A percentile compares a stretch with the other conserved stretches of the same genome.
Evolutionary conservation across 164 flowering plant genomes (phyloP).

Genomic region (Chloranthus sessilifolius): DNA sequence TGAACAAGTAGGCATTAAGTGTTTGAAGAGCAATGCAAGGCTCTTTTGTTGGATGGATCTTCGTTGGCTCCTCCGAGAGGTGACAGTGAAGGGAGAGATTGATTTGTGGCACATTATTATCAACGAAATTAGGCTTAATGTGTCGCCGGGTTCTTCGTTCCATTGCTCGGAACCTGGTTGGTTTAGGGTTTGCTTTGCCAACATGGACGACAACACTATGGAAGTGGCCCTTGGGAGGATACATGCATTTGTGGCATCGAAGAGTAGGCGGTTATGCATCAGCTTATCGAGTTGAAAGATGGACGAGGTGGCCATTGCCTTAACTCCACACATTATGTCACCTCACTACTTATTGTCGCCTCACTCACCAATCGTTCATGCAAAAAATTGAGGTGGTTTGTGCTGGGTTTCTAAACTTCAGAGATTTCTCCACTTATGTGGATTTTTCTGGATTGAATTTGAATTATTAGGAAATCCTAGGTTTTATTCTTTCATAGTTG

Average conservation of each 20-base stretch:
- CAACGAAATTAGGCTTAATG: conserved; percentile 66
- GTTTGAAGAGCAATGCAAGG: conserved; percentile 63
- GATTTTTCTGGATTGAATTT: no score
- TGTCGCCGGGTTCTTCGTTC: conserved; percentile 78
- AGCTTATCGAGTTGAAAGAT: conserved; percentile 32
- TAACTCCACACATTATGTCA: conserved; percentile 7
- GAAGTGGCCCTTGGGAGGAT: conserved; percentile 50
- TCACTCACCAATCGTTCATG: conserved; percentile 1
- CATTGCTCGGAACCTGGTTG: conserved; percentile 82
- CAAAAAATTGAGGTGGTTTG: no score
- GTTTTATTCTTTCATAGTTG: no score
- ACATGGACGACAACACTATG: conserved; percentile 17
- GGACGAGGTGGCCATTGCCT: conserved; percentile 34
- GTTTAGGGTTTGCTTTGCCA: conserved; percentile 29
- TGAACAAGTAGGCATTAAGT: conserved; percentile 29
- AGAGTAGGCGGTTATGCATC: no score
- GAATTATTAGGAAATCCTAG: no score
- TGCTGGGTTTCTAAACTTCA: no score
- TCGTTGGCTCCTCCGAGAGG: conserved; percentile 37
- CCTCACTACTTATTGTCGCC: conserved; percentile 9
- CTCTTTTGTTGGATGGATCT: conserved; percentile 80
- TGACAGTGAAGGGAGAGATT: conserved; percentile 56
- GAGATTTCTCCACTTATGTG: no score
- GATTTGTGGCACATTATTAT: conserved; percentile 56
- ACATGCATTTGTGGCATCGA: conserved; percentile 29